Percentiles rank a stretch among this genome's conserved stretches.
Conservation (phyloP, 1,284 basidiomycete genomes). For the Singerocomus inundabilis region DNA sequence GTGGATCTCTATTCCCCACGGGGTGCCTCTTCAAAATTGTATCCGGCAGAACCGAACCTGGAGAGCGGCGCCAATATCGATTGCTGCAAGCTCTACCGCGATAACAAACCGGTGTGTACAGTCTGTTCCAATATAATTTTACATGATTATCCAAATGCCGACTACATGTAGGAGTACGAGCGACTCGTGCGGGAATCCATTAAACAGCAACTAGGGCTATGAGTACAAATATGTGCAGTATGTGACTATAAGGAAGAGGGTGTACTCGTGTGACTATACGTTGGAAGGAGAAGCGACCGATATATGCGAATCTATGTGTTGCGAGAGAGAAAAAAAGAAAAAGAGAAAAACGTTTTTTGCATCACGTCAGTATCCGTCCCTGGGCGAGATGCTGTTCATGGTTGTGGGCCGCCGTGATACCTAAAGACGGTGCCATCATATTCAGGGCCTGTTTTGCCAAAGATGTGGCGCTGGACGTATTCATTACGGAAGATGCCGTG, state of each 20-base stretch:
- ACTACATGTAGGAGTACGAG: conserved; percentile 59
- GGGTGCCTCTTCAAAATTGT: neutral
- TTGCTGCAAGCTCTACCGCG: conserved; percentile 93
- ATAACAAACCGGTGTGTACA: conserved; percentile 62
- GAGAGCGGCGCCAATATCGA: conserved; percentile 99
- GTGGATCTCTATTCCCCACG: neutral
- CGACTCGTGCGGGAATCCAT: conserved; percentile 68
- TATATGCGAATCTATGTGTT: conserved; percentile 5
- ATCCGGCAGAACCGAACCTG: conserved; percentile 84
- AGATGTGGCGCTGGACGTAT: conserved; percentile 74
- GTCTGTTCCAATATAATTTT: too few species aligned
- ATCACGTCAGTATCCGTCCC: conserved; percentile 1
- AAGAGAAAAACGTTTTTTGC: neutral
- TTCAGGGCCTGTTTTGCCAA: conserved; percentile 47
- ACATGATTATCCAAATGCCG: neutral
- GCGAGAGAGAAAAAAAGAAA: too few species aligned
- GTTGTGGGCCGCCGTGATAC: conserved; percentile 15
- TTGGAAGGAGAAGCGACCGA: neutral
- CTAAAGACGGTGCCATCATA: conserved; percentile 59
- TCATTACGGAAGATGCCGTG: conserved; percentile 77
- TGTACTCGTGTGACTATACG: conserved; percentile 15
- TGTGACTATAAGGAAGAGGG: conserved; percentile 16
- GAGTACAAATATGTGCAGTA: conserved; percentile 24
- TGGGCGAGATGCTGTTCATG: conserved; percentile 7
- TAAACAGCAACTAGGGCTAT: conserved; percentile 69